Conservation (phyloP, 73 alveolate genomes). For the Stentor coeruleus region DNA sequence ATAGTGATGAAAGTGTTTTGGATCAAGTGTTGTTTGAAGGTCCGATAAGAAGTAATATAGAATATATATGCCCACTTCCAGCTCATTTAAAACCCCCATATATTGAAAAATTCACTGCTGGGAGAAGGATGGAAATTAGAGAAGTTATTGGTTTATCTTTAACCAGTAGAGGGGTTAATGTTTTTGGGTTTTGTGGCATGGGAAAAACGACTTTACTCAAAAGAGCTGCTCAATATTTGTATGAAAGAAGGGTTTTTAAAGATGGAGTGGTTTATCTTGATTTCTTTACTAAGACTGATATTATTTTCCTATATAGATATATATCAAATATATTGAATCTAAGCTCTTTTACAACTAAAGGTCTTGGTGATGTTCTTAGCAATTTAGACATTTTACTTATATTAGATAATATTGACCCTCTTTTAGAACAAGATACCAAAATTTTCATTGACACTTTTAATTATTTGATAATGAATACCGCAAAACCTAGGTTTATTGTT, state of each 20-base stretch:
- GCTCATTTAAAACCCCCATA: constrained; percentile 17
- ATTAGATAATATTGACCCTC: constrained; percentile 2
- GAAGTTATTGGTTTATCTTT: background rate
- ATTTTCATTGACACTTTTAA: background rate
- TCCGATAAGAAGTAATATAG: background rate
- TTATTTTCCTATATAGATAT: background rate
- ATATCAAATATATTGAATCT: constrained; percentile 7
- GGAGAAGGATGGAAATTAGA: background rate
- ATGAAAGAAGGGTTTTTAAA: constrained; percentile 26
- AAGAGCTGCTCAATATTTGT: constrained; percentile 22
- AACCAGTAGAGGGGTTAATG: background rate
- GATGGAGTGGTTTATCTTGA: constrained; percentile 30
- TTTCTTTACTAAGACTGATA: constrained; percentile 3
- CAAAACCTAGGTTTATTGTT: background rate
- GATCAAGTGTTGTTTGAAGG: background rate
- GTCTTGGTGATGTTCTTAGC: background rate
- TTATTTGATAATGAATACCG: background rate
- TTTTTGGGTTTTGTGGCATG: background rate
- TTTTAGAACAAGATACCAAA: background rate
- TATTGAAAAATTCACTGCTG: background rate
- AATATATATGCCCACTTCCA: background rate
- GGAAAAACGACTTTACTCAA: constrained; percentile 20
- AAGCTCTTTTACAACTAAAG: background rate
- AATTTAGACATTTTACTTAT: background rate
- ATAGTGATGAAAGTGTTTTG: background rate